These are phyloP conservation scores for Ceratobasidium sp. DNA, from an alignment of 1,284 basidiomycete species.

Conservation along the genomic window DNA sequence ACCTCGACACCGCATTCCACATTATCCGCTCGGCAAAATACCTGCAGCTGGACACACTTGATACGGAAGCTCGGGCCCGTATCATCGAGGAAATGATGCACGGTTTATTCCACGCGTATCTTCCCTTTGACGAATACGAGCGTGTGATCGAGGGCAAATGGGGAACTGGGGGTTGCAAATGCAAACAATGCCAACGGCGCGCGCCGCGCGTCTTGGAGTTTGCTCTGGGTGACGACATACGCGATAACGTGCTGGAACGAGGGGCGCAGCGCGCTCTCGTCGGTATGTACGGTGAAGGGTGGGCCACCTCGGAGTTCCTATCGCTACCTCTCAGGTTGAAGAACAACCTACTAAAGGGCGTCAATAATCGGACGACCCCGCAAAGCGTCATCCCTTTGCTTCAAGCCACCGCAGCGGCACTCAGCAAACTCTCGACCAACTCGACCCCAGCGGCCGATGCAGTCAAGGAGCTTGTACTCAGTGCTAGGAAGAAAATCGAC, in stretches of 20 bases:
- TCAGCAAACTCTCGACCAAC: conserved; percentile 58
- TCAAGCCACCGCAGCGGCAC: conserved; percentile 74
- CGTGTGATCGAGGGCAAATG: conserved; percentile 76
- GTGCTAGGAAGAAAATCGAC: conserved; percentile 71
- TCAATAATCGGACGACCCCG: conserved; percentile 75
- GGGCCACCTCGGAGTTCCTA: conserved; percentile 86
- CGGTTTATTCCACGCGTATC: conserved; percentile 85
- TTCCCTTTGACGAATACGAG: conserved; percentile 81
- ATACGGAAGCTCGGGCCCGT: conserved; percentile 83
- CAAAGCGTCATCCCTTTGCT: conserved; percentile 75
- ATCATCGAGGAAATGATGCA: conserved; percentile 90
- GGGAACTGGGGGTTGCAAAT: conserved; percentile 83
- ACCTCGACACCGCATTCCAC: conserved; percentile 91
- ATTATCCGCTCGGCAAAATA: conserved; percentile 89
- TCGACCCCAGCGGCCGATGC: conserved; percentile 61
- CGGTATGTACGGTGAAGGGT: conserved; percentile 85
- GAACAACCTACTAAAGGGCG: conserved; percentile 75
- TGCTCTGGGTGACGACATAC: conserved; percentile 78
- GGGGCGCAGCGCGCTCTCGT: conserved; percentile 81
- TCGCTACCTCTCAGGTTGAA: conserved; percentile 74
- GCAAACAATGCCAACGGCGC: conserved; percentile 82
- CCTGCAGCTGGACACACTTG: conserved; percentile 81
- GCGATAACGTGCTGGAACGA: conserved; percentile 76
- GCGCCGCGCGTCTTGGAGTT: conserved; percentile 87
- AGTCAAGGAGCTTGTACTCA: conserved; percentile 72